phyloP scores from a whole-genome alignment of 495 filamentous ascomycete genomes.

The Aspergillus coremiiformis region DNA sequence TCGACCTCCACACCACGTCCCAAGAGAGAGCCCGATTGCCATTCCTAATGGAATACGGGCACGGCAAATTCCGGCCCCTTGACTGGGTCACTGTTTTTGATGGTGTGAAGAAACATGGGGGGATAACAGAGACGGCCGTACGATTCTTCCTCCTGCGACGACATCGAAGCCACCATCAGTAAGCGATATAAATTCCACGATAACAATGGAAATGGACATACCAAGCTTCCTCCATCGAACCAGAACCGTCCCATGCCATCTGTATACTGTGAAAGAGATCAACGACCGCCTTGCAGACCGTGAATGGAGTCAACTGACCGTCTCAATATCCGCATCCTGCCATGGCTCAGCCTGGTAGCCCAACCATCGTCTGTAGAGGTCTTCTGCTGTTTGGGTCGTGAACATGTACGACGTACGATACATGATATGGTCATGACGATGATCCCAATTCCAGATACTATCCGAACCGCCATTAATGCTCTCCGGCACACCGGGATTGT shows the following conservation, averaged over 20 bases:
- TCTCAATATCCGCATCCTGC: neutral
- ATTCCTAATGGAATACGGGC: too few relatives aligned
- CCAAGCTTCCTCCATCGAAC: slow-evolving; percentile 4
- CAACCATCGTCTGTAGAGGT: slow-evolving; percentile 10
- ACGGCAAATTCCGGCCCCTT: too few relatives aligned
- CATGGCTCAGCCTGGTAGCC: neutral
- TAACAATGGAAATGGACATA: neutral
- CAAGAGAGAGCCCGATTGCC: too few relatives aligned
- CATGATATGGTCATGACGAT: slow-evolving; percentile 5
- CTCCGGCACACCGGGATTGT: slow-evolving; percentile 44
- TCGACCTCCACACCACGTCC: too few relatives aligned
- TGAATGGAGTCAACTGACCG: neutral
- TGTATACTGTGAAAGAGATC: neutral
- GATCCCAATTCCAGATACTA: slow-evolving; percentile 16
- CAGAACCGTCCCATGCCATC: neutral
- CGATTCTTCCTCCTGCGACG: neutral
- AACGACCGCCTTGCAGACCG: too few relatives aligned
- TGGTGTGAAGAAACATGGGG: slow-evolving; percentile 2
- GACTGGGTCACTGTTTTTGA: slow-evolving; percentile 7
- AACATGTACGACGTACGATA: slow-evolving; percentile 11
- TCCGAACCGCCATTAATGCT: slow-evolving; percentile 12
- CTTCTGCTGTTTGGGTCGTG: slow-evolving; percentile 7
- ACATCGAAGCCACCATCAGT: too few relatives aligned
- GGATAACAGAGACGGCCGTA: slow-evolving; percentile 8
- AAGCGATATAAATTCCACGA: neutral